Base-by-base conservation (phyloP, 495 filamentous ascomycete species). In the Cercophora samala region DNA sequence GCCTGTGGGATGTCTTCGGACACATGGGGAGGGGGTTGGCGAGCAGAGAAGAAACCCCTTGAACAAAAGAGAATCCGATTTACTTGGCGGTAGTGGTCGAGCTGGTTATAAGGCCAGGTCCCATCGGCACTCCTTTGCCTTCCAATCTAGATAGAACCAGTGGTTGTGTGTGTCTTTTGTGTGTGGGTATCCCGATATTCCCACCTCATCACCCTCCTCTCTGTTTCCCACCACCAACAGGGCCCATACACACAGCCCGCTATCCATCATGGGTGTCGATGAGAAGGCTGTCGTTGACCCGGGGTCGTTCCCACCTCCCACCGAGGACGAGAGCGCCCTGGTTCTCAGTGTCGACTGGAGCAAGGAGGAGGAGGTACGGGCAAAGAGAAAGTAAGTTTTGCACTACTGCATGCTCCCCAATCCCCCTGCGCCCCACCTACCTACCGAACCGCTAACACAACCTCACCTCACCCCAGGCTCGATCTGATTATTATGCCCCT, bases 401-500 rank as follows among this genome's bases (percentile, higher is more conserved):
- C 37, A 46, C 37, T 46, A 46, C 37, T 46, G 58, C 73, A 76
- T 68, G 9, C 55, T 58, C 59, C 60, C n/a, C n/a, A n/a, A n/a
- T n/a, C n/a, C n/a, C n/a, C 13, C 21, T 21, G 37, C 18, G 21
- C 18, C 18, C 22, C 8, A 5, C 6, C 22, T 1, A 25, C 25
- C 19, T 32, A 9, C 15, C 17, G 11, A n/a, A 25, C 15, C 58
- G 37, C 29, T 15, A 22, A 15, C 37, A 87, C 83, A 64, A 61
- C 13, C 15, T 9, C 37, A 13, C 2, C 37, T 17, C 8, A 32
- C n/a, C n/a, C n/a, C n/a, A 46, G 37, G 37, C 37, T 86, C 22
- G 84, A 87, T 67, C 70, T 82, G 5, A 84, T 83, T 68, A 64
- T 76, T 9, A 70, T 87, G 18, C 84, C 84, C 1, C 74, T 83